Evolutionary conservation across 1,284 basidiomycete species (phyloP).

Genomic region (Gomphus bonarii): DNA sequence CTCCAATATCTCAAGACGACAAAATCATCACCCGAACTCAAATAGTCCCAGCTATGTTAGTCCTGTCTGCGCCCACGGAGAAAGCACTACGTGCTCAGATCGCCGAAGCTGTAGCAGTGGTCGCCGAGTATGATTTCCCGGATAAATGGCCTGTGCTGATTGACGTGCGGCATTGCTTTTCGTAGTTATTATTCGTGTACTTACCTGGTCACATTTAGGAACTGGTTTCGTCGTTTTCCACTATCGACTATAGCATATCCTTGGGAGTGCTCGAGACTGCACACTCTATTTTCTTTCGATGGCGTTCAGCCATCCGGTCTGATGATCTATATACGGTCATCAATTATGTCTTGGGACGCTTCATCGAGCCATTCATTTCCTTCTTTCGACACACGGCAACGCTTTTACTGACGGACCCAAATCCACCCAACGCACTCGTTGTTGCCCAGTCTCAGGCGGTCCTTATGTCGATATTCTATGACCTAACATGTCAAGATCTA

Average conservation of each 20-base stretch:
- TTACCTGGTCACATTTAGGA: slow-evolving; percentile 41
- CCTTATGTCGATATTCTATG: slow-evolving; percentile 84
- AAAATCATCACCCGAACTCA: slow-evolving; percentile 56
- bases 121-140: slow-evolving; percentile 85
- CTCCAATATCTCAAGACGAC: slow-evolving; percentile 53
- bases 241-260: slow-evolving; percentile 76
- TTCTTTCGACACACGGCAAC: slow-evolving; percentile 64
- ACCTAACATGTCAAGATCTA: slow-evolving; percentile 91
- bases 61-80: slow-evolving; percentile 56
- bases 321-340: slow-evolving; percentile 87
- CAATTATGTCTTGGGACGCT: slow-evolving; percentile 82
- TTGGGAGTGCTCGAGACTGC: slow-evolving; percentile 88
- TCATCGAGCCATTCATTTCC: slow-evolving; percentile 76
- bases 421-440: slow-evolving; percentile 31
- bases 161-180: slow-evolving; percentile 48
- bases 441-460: slow-evolving; percentile 70
- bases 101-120: slow-evolving; percentile 80
- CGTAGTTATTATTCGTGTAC: not conserved
- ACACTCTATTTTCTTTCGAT: slow-evolving; percentile 90
- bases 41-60: slow-evolving; percentile 77
- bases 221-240: slow-evolving; percentile 72
- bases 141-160: slow-evolving; percentile 76
- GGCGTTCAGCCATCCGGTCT: slow-evolving; percentile 86
- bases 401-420: slow-evolving; percentile 34
- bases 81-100: slow-evolving; percentile 71